These are phyloP conservation scores for Sclerotiophoma versabilis DNA, from an alignment of 2,329 filamentous ascomycete genomes.

Conservation along the genomic window DNA sequence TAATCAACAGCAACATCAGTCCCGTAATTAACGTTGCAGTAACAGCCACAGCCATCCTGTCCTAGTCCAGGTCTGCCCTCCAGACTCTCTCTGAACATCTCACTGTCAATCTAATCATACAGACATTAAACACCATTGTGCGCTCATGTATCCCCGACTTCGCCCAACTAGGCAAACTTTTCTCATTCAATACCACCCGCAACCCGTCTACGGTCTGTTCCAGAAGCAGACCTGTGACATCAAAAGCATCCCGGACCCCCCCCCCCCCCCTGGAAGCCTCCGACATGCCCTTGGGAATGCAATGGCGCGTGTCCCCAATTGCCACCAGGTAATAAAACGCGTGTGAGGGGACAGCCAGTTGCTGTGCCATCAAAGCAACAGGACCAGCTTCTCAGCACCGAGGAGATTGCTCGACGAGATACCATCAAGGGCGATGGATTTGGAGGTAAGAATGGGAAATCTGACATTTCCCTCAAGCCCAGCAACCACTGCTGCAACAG, in stretches of 20 bases:
- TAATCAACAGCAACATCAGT: not conserved
- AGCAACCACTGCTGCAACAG: too few relatives aligned
- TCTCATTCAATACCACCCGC: not conserved
- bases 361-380: not conserved
- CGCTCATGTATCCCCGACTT: conserved; percentile 1
- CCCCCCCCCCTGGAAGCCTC: not conserved
- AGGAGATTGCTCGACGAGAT: not conserved
- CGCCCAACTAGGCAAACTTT: not conserved
- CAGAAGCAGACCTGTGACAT: not conserved
- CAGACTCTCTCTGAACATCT: not conserved
- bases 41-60: not conserved
- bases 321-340: not conserved
- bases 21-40: not conserved
- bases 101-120: not conserved
- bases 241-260: not conserved
- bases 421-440: too few relatives aligned
- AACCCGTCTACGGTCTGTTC: not conserved
- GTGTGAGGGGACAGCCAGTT: not conserved
- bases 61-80: not conserved
- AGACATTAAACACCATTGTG: too few relatives aligned
- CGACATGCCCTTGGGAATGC: not conserved
- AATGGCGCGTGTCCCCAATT: not conserved
- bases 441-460: too few relatives aligned
- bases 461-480: too few relatives aligned
- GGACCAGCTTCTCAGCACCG: not conserved